Percentiles rank a stretch among this genome's conserved stretches.
Evolutionary conservation across 345 rosid species (phyloP).

Genomic region (Bruguiera gymnorhiza): DNA sequence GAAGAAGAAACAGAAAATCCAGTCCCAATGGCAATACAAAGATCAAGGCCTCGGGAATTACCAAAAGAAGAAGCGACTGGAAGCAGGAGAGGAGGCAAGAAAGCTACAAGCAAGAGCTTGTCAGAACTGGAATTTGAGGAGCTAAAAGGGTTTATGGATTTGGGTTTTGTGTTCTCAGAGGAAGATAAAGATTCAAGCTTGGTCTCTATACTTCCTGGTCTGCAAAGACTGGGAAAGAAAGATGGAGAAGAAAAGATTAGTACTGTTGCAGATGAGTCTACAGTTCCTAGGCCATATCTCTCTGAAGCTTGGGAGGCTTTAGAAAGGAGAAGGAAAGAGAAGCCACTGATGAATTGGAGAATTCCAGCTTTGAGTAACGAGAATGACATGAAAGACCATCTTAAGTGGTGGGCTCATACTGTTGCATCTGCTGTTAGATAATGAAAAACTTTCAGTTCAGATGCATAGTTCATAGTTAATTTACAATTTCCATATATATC

Average conservation of each 20-base stretch:
- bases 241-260: conserved; percentile 23
- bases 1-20: background rate
- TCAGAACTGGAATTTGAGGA: conserved; percentile 74
- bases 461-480: background rate
- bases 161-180: conserved; percentile 82
- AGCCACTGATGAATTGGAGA: conserved; percentile 56
- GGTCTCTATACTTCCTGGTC: conserved; percentile 70
- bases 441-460: conserved; percentile 10
- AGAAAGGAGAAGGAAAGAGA: conserved; percentile 36
- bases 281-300: conserved; percentile 63
- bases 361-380: conserved; percentile 51
- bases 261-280: conserved; percentile 14
- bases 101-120: conserved; percentile 47
- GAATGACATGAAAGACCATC: conserved; percentile 54
- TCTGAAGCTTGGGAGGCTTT: conserved; percentile 79
- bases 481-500: background rate
- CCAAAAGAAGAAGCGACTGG: background rate
- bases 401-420: conserved; percentile 73
- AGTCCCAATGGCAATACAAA: background rate
- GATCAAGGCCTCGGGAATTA: background rate
- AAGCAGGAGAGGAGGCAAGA: conserved; percentile 28
- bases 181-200: conserved; percentile 65
- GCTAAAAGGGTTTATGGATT: conserved; percentile 82
- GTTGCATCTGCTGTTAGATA: conserved; percentile 64
- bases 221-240: conserved; percentile 50